These are phyloP conservation scores for Rhodotorula paludigena DNA, from an alignment of 768 basidiomycete species.

Conservation along the genomic window DNA sequence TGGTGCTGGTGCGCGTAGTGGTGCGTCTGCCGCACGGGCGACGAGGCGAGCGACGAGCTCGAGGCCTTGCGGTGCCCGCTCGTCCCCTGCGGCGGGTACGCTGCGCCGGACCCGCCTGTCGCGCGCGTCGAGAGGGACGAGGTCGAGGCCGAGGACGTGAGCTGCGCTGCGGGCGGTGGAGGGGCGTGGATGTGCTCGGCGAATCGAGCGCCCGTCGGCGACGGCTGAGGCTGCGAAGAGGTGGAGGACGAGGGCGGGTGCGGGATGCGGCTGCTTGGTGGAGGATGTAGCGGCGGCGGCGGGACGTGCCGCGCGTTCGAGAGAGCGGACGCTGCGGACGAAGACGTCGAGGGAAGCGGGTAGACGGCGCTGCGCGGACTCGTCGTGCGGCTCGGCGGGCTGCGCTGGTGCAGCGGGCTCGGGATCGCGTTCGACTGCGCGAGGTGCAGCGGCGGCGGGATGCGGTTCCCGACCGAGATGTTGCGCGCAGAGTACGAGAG, in stretches of 20 bases:
- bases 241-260: background rate
- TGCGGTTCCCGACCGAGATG: constrained; percentile 19
- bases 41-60: constrained; percentile 1
- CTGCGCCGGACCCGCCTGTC: background rate
- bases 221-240: background rate
- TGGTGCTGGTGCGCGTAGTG: too few relatives aligned
- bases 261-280: background rate
- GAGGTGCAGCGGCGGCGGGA: constrained; percentile 40
- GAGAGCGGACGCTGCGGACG: background rate
- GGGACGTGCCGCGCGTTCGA: background rate
- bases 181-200: too few relatives aligned
- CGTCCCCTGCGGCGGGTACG: background rate
- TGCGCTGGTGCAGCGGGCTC: constrained; percentile 48
- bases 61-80: constrained; percentile 22
- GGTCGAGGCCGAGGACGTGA: constrained; percentile 1
- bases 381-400: constrained; percentile 45
- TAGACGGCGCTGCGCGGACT: constrained; percentile 48
- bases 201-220: too few relatives aligned
- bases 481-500: constrained; percentile 29
- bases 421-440: constrained; percentile 31
- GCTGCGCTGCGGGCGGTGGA: too few relatives aligned
- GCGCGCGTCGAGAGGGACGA: constrained; percentile 1
- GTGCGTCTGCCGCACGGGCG: background rate
- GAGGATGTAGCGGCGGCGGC: constrained; percentile 13
- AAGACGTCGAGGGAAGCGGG: constrained; percentile 49